These are phyloP conservation scores for Myxozyma geophila DNA, from an alignment of 805 yeast species.

Conservation along the genomic window DNA sequence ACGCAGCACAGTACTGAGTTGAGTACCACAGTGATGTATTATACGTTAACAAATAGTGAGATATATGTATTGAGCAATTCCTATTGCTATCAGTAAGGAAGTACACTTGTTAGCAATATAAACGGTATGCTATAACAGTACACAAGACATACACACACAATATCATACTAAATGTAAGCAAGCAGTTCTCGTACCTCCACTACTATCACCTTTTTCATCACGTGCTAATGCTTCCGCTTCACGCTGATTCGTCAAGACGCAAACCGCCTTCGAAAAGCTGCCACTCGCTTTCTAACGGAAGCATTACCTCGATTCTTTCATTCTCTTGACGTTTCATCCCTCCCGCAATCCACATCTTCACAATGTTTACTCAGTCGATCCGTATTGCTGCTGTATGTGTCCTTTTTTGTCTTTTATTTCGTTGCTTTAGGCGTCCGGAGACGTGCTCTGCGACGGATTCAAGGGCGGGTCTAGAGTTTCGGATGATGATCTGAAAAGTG, in stretches of 20 bases:
- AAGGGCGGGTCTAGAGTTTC: neutral
- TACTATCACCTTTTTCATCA: neutral
- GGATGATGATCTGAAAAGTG: neutral
- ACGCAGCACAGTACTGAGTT: neutral
- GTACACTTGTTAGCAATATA: neutral
- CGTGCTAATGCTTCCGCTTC: neutral
- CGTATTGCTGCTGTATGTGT: slow-evolving; percentile 33
- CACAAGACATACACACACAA: too few relatives aligned
- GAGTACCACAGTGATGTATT: too few relatives aligned
- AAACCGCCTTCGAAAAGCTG: neutral
- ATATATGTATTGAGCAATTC: too few relatives aligned
- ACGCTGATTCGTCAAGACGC: slow-evolving; percentile 3
- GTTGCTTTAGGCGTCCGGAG: neutral
- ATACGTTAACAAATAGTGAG: too few relatives aligned
- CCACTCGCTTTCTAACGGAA: neutral
- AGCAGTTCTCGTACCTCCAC: neutral
- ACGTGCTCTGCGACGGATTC: neutral
- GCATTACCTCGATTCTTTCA: neutral
- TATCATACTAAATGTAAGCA: neutral
- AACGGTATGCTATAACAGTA: neutral
- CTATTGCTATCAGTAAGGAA: too few relatives aligned
- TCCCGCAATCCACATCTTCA: neutral
- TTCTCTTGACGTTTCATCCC: neutral
- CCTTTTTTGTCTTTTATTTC: neutral
- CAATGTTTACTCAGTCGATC: slow-evolving; percentile 31